A percentile compares a stretch with the other conserved stretches of the same genome.
Conservation (phyloP, 208 protist species). For the Giardia duodenalis region DNA sequence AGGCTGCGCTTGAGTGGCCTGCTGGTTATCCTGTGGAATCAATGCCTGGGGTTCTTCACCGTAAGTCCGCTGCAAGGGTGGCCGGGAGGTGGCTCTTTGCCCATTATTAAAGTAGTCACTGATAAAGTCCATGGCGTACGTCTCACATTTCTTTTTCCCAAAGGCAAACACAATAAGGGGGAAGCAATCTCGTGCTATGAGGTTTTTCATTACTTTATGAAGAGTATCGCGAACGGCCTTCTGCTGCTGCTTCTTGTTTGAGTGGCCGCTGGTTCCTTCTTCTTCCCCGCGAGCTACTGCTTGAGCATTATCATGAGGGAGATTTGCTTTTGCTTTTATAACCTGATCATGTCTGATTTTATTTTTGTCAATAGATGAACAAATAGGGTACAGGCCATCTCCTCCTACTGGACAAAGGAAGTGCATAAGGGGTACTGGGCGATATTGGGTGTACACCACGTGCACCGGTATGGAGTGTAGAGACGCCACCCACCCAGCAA, state of each 20-base stretch:
- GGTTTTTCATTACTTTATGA: background rate
- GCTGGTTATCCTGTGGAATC: background rate
- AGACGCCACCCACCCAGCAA: slow-evolving; percentile 90
- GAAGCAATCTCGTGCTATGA: background rate
- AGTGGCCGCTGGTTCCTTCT: background rate
- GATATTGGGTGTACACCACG: slow-evolving; percentile 95
- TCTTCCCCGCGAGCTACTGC: background rate
- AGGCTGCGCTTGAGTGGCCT: background rate
- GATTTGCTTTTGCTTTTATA: background rate
- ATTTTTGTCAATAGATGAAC: background rate
- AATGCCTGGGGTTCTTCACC: background rate
- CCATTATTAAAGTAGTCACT: background rate
- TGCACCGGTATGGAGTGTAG: slow-evolving; percentile 73
- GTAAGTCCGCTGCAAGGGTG: background rate
- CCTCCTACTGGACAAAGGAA: slow-evolving; percentile 49
- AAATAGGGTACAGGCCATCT: background rate
- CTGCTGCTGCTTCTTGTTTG: background rate
- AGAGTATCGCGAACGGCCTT: background rate
- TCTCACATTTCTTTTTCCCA: slow-evolving; percentile 81
- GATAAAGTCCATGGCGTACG: background rate
- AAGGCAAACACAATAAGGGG: slow-evolving; percentile 24
- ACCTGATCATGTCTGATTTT: background rate
- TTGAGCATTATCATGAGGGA: background rate
- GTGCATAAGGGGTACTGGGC: slow-evolving; percentile 93
- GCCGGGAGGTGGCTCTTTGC: too few relatives aligned